Base-by-base conservation (phyloP, 352 stramenopile genomes). In the Globisporangium nodosum region DNA sequence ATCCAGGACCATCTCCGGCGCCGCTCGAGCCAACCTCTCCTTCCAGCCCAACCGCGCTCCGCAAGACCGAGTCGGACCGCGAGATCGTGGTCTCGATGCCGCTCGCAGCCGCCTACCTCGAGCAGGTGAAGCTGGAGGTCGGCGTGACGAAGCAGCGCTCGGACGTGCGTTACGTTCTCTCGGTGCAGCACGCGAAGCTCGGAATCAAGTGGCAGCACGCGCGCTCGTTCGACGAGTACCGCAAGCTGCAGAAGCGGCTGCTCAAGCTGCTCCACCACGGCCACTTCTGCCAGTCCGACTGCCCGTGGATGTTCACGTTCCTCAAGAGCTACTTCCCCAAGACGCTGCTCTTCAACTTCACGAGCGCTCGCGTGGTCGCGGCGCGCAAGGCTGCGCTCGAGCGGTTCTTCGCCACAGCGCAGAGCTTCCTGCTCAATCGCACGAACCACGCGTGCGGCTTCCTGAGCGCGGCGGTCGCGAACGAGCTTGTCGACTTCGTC, bases 251-350 rank as follows among this genome's bases (percentile, higher is more conserved):
- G 70, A 74, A 88, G 18, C 71, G 77, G 12, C 63, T 92, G 30
- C 61, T 92, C 27, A 83, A 82, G 60, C 61, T 68, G 21, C 60
- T 92, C 3, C 58, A 82, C 49, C 82, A 87, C 56, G 82, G 82
- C 9, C 82, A 92, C 53, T 90, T 92, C 56, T 92, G 82, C 61
- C 70, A 61, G 24, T 77, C 75, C 42, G 81, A 86, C 55, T 91
- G 81, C 47, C 79, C 81, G 43, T 89, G 77, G 77, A 60, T 91
- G 12, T 88, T 76, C 51, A 85, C 70, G 8, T 89, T 91, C 49
- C 50, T 91, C 15, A 86, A 85, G 65, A 89, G 77, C 62, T 88
- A 88, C 58, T 91, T 91, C 65, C 81, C 81, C 13, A 87, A 87
- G 61, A 84, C 80, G 35, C 54, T 78, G 21, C 52, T 89, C 1